These are phyloP conservation scores for Tuctoria greenei DNA, from an alignment of 176 grass and related monocot species.

Conservation along the genomic window DNA sequence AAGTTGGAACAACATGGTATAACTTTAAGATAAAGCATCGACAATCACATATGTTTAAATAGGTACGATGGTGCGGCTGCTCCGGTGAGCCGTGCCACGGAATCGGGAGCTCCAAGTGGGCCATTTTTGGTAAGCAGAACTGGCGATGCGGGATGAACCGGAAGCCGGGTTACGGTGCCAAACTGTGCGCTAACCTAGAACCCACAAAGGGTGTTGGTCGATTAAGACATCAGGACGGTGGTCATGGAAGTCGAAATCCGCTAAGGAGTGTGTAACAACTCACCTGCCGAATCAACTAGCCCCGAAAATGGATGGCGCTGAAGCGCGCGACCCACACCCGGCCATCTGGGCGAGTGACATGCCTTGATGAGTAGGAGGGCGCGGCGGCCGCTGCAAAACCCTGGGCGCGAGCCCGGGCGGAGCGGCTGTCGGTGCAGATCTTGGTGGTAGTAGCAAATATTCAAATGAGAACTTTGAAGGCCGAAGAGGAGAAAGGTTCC, in stretches of 20 bases:
- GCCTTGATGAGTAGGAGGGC: no score
- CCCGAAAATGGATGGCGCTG: slow-evolving; percentile 76
- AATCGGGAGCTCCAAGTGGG: slow-evolving; percentile 70
- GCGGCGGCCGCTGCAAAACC: no score
- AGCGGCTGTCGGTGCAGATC: no score
- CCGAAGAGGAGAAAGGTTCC: slow-evolving; percentile 60
- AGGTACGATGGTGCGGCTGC: slow-evolving; percentile 37
- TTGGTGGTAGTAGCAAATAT: no score
- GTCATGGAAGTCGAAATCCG: slow-evolving; percentile 42
- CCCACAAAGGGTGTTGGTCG: slow-evolving; percentile 58
- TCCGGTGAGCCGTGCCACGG: slow-evolving; percentile 11
- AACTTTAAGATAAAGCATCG: no score
- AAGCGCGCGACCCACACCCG: slow-evolving; percentile 66
- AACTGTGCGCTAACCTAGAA: slow-evolving; percentile 47
- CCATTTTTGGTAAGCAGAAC: slow-evolving; percentile 85
- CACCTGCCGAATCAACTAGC: slow-evolving; percentile 82
- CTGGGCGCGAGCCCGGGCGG: no score
- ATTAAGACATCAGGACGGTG: slow-evolving; percentile 38
- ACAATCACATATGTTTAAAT: no score
- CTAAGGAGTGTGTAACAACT: slow-evolving; percentile 79
- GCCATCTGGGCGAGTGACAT: not conserved
- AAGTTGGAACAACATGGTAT: no score
- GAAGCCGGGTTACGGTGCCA: slow-evolving; percentile 55
- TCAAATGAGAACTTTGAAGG: no score
- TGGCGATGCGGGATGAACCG: slow-evolving; percentile 71